Evolutionary conservation across 1,139 yeast species (phyloP), one percentile per base, ranked within the genome.

Genomic region (Candida glucosophila): DNA sequence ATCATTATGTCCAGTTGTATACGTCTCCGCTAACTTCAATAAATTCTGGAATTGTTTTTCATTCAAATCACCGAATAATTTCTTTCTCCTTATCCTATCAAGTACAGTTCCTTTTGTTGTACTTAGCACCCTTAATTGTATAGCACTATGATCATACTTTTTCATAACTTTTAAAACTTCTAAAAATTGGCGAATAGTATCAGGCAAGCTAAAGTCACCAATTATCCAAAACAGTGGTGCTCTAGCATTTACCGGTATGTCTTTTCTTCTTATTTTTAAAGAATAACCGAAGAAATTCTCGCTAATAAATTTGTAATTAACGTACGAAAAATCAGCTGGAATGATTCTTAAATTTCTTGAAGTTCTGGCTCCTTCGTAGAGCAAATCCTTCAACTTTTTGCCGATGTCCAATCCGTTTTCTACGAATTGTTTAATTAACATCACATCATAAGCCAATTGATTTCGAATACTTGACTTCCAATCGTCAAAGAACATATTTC

Each of bases 181-280:
- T 7, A 49, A 31, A 8, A 75, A 44, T 40, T 77, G 85, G 2
- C 49, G 37, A 11, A 63, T 29, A 10, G 66, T 47, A 2, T 39
- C 32, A 2, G 35, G 25, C 3, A 58, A 42, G 10, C 56, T 51
- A 27, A 75, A 60, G 39, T 75, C 72, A 9, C 83, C 86, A 28
- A 73, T 49, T 8, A 78, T 36, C 65, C 81, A 74, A 10, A 74
- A 36, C 0, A 77, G 58, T 1, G 50, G 44, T 1, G 53, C 33
- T 5, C 47, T 25, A 5, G 30, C 32, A 12, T 41, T 24, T 26
- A 36, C 28, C n/a, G n/a, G n/a, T 16, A 35, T 30, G 21, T 33
- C 40, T 9, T 32, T 15, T 20, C 32, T 36, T 21, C 25, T 39
- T 29, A 52, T 44, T 3, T 33, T 23, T 17, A 33, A 12, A 0